Percentiles rank a stretch among this genome's conserved stretches.
Conservation (phyloP, 1,284 basidiomycete species). For the Cryptococcus jaspeensis region DNA sequence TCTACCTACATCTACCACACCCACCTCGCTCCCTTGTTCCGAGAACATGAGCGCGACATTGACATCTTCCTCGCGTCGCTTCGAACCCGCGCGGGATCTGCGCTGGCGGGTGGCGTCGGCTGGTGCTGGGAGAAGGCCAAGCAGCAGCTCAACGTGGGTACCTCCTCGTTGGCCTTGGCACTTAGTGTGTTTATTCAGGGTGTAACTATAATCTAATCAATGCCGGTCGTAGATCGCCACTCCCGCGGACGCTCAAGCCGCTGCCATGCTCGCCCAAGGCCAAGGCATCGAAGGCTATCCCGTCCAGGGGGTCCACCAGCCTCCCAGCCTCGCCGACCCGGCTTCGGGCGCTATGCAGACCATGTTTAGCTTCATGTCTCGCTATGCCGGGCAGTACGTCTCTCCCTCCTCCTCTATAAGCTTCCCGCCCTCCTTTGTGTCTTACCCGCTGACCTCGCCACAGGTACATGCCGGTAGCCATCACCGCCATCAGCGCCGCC, state of each 20-base stretch:
- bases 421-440: background rate
- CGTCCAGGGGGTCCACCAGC: constrained; percentile 26
- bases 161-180: background rate
- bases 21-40: constrained; percentile 66
- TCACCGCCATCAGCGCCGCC: constrained; percentile 40
- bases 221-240: background rate
- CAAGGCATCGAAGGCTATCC: constrained; percentile 11
- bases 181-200: background rate
- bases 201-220: no score
- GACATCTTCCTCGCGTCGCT: constrained; percentile 60
- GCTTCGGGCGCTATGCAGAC: constrained; percentile 44
- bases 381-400: constrained; percentile 45
- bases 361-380: constrained; percentile 34
- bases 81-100: constrained; percentile 29
- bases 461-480: constrained; percentile 45
- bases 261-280: background rate
- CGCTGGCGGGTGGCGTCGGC: constrained; percentile 31
- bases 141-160: constrained; percentile 41
- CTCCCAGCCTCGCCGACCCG: constrained; percentile 46
- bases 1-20: constrained; percentile 68
- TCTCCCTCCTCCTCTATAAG: background rate
- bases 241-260: background rate
- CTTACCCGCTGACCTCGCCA: constrained; percentile 1
- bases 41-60: constrained; percentile 64
- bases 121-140: constrained; percentile 45